phyloP scores from a whole-genome alignment of 129 eudicot species.

The Arctium lappa region DNA sequence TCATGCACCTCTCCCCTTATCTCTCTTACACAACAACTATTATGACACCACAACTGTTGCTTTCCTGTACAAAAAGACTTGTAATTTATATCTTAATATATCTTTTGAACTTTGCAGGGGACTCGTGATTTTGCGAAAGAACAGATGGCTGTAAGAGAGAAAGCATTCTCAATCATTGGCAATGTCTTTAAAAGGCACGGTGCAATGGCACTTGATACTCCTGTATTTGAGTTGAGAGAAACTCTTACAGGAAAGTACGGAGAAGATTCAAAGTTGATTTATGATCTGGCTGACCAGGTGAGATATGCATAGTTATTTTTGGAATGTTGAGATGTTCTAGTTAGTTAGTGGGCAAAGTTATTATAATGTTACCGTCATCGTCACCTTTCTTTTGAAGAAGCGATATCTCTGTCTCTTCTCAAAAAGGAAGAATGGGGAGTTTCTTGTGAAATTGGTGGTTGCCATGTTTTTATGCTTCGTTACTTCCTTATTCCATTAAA shows the following conservation, averaged over 20 bases:
- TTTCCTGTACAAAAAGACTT: not conserved
- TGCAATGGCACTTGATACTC: conserved; percentile 92
- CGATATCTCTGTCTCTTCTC: not conserved
- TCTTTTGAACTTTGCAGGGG: conserved; percentile 45
- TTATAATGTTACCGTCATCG: not conserved
- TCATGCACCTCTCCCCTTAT: not conserved
- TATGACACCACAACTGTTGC: not conserved
- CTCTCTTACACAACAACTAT: not conserved
- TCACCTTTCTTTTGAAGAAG: not conserved
- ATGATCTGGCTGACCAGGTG: conserved; percentile 97
- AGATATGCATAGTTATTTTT: not conserved
- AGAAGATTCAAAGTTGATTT: conserved; percentile 91
- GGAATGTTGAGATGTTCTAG: not conserved
- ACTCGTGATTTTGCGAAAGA: conserved; percentile 96
- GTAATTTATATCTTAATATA: not conserved
- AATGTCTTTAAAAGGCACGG: conserved; percentile 86
- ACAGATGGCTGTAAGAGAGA: conserved; percentile 91
- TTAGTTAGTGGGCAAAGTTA: not conserved
- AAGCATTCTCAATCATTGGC: conserved; percentile 60
- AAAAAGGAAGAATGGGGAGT: too few species aligned
- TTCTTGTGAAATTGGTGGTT: too few species aligned
- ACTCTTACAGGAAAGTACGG: conserved; percentile 95
- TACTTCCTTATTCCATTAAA: too few species aligned
- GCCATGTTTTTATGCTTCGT: too few species aligned
- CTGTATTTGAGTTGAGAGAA: conserved; percentile 89